Evolutionary conservation across 768 basidiomycete species (phyloP).

Genomic region (Kwoniella bestiolae): DNA sequence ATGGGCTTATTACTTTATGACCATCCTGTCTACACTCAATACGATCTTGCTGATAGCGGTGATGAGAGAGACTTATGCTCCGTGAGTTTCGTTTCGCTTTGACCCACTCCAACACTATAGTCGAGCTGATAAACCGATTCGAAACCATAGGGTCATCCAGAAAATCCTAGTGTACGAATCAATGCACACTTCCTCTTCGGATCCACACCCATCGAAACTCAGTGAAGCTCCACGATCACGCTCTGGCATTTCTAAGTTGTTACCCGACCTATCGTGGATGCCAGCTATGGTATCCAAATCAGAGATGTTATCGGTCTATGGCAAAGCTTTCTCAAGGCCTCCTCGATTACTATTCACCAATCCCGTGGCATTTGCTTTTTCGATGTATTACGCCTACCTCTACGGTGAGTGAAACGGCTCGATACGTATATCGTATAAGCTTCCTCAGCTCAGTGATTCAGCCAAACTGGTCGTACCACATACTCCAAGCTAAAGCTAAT

Average conservation of each 20-base stretch:
- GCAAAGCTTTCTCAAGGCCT: constrained; percentile 45
- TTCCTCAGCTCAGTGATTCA: constrained; percentile 5
- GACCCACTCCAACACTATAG: constrained; percentile 1
- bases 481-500: not conserved
- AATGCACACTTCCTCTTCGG: constrained; percentile 21
- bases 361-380: constrained; percentile 48
- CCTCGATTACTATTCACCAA: constrained; percentile 48
- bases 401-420: constrained; percentile 54
- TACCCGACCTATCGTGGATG: constrained; percentile 49
- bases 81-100: constrained; percentile 31
- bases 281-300: constrained; percentile 42
- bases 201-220: not conserved
- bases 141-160: constrained; percentile 35
- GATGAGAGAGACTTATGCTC: constrained; percentile 49
- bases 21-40: constrained; percentile 40
- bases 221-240: not conserved
- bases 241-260: too few relatives aligned
- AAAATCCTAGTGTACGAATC: constrained; percentile 42
- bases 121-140: not conserved
- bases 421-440: too few relatives aligned
- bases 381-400: constrained; percentile 50
- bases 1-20: constrained; percentile 46
- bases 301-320: constrained; percentile 39
- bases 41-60: constrained; percentile 32
- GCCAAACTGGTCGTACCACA: not conserved